Conservation (phyloP, 768 basidiomycete genomes). For the Suillus hirtellus region DNA sequence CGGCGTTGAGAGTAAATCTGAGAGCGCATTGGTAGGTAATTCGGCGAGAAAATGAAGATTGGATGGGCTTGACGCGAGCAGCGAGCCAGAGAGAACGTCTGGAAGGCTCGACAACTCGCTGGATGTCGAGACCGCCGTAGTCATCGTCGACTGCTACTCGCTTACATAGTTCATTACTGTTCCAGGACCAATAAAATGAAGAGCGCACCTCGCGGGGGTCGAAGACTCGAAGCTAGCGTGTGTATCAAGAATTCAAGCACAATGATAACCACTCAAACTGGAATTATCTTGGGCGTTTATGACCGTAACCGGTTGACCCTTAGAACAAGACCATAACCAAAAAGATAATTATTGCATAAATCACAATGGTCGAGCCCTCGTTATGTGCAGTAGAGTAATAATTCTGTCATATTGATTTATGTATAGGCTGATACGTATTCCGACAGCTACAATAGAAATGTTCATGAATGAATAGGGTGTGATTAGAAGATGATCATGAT, state of each 20-base stretch:
- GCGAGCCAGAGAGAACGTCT: conserved; percentile 27
- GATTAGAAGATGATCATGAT: conserved; percentile 7
- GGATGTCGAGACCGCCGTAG: conserved; percentile 8
- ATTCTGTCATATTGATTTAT: not conserved
- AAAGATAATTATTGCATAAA: not conserved
- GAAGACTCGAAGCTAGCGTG: not conserved
- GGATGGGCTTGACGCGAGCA: conserved; percentile 10
- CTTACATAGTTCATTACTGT: not conserved
- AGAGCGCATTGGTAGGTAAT: conserved; percentile 65
- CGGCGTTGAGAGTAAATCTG: conserved; percentile 73
- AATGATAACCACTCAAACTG: not conserved
- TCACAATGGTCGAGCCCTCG: not conserved
- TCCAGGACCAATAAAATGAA: not conserved
- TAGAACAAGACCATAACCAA: not conserved
- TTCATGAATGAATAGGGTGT: not conserved
- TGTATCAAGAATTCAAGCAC: not conserved
- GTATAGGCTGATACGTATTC: not conserved
- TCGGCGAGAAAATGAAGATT: conserved; percentile 58
- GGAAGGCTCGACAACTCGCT: conserved; percentile 26
- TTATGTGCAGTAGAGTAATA: not conserved
- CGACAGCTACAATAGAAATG: not conserved
- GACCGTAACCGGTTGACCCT: not conserved
- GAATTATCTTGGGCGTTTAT: not conserved
- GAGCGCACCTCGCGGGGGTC: not conserved
- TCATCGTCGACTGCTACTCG: conserved; percentile 20